Evolutionary conservation across 306 rosid genomes (phyloP).

Genomic region (Acacia acuminata): DNA sequence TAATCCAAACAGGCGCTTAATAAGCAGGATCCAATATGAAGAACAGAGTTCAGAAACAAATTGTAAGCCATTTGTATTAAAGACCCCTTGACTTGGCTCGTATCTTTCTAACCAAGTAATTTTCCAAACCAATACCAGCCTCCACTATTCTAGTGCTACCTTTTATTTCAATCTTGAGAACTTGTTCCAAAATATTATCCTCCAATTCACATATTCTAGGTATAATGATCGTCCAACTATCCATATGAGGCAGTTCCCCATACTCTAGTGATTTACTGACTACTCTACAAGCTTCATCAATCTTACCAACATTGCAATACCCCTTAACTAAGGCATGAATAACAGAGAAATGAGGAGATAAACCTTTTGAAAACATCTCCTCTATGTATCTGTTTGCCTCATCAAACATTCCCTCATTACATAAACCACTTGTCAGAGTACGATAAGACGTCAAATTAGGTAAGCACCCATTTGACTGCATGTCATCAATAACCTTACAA

Average conservation of each 20-base stretch:
- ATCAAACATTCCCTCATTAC: conserved; percentile 68
- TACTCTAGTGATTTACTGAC: conserved; percentile 49
- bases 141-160: conserved; percentile 60
- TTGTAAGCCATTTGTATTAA: conserved; percentile 10
- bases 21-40: conserved; percentile 12
- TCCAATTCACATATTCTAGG: conserved; percentile 63
- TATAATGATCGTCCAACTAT: conserved; percentile 63
- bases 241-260: conserved; percentile 70
- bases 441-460: conserved; percentile 83
- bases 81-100: conserved; percentile 34
- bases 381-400: conserved; percentile 58
- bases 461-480: conserved; percentile 72
- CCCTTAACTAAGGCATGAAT: conserved; percentile 67
- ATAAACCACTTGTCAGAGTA: conserved; percentile 64
- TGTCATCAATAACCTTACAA: conserved; percentile 75
- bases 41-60: not conserved
- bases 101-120: conserved; percentile 60
- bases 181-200: conserved; percentile 47
- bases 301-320: conserved; percentile 67
- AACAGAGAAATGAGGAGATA: conserved; percentile 72
- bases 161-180: conserved; percentile 56
- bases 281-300: conserved; percentile 70
- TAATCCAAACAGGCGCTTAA: not conserved
- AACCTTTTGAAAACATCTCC: conserved; percentile 66
- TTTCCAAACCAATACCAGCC: conserved; percentile 67